Base-by-base conservation (phyloP, 2,329 filamentous ascomycete species). In the Leptosphaerulina australis region DNA sequence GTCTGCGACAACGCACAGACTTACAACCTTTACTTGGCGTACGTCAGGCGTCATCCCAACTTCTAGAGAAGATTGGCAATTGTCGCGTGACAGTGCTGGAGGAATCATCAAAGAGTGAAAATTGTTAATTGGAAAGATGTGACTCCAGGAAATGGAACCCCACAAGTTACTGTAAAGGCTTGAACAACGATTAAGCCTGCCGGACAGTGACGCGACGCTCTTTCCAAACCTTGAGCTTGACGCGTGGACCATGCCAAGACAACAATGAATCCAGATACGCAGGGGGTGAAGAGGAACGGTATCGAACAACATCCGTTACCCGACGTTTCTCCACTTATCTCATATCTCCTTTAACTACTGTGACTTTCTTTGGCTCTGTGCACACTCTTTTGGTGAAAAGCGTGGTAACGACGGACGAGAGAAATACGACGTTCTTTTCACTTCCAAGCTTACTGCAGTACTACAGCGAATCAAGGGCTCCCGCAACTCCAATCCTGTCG, bases 201-300 rank as follows among this genome's bases (percentile, higher is more conserved):
- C 15, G 31, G 33, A 33, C 33, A 28, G 1, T 43, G 48, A 41
- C 48, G 48, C 41, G 48, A 41, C 48, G 31, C 15, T 31, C 31
- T 12, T 31, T 37, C 30, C 26, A 36, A 50, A 45, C 35, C 29
- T 45, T 50, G 34, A 37, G 37, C 14, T 26, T 22, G 48, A 45
- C 48, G 48, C 48, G 48, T 51, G 48, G 41, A 37, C 41, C 24
- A 9, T 21, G 48, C 48, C 48, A 51, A 51, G 48, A 12, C n/a
- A 14, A 21, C 25, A 35, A 51, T 41, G 37, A 45, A 51, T 36
- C 29, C 30, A 36, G 48, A 30, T 41, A 21, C 40, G 21, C 48
- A 51, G 48, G 41, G n/a, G 48, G 46, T 51, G 41, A 18, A 22
- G 30, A 46, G 30, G 20, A 24, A 51, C 29, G 25, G 41, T 37